Percentiles rank a stretch among this genome's conserved stretches.
These are phyloP conservation scores for Chaetomiaceae sp. DNA, from an alignment of 2,329 filamentous ascomycete genomes.

Conservation along the genomic window DNA sequence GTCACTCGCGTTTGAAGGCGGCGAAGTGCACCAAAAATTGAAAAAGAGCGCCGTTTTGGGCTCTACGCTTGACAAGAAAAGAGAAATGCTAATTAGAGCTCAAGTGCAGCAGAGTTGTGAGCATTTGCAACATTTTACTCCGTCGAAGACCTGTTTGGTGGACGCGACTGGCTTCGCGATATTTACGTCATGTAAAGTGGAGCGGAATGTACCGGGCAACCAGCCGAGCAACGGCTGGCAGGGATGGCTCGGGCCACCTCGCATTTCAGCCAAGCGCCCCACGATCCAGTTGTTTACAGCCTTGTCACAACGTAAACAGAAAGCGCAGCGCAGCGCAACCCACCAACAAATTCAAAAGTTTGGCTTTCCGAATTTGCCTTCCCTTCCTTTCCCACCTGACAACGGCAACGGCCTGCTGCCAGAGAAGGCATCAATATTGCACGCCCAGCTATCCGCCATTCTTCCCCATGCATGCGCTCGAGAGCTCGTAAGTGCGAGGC, in stretches of 20 bases:
- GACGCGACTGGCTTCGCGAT: no score
- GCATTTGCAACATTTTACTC: no score
- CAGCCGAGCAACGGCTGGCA: conserved; percentile 14
- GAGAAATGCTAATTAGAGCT: no score
- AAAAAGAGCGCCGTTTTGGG: no score
- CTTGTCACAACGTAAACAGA: conserved; percentile 23
- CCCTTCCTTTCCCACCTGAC: neutral
- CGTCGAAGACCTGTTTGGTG: conserved; percentile 9
- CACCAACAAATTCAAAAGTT: conserved; percentile 1
- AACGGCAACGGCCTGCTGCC: neutral
- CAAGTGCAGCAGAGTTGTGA: no score
- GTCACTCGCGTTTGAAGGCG: no score
- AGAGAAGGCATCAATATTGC: conserved; percentile 15
- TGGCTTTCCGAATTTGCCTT: conserved; percentile 1
- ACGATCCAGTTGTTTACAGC: conserved; percentile 19
- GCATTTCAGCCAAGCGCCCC: neutral
- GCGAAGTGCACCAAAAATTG: no score
- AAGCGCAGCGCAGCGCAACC: conserved; percentile 3
- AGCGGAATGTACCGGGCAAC: conserved; percentile 16
- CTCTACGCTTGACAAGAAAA: no score
- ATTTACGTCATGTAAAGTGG: conserved; percentile 19
- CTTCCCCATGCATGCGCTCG: conserved; percentile 17
- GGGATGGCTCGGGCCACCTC: conserved; percentile 22
- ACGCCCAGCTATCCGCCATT: conserved; percentile 2
- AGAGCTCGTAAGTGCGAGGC: conserved; percentile 17